Conservation (phyloP, 805 yeast genomes). For the Wickerhamiella azyma region DNA sequence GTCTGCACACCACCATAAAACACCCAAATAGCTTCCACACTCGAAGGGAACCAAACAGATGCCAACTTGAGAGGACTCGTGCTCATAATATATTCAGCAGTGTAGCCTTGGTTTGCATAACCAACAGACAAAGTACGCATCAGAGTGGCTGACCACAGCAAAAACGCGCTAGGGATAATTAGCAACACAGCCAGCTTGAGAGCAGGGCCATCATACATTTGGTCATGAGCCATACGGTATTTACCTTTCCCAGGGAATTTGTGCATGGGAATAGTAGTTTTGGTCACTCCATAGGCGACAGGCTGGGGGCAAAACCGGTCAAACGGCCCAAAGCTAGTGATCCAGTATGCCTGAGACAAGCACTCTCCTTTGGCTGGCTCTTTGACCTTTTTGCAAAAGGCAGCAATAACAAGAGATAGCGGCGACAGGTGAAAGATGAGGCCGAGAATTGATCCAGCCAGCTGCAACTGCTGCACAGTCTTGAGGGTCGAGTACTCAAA, state of each 20-base stretch:
- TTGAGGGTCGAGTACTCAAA: not conserved
- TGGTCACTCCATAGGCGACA: not conserved
- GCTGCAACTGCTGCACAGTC: not conserved
- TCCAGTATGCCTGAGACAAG: conserved; percentile 1
- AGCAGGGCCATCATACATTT: not conserved
- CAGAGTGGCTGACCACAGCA: not conserved
- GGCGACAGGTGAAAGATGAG: conserved; percentile 1
- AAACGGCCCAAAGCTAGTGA: not conserved
- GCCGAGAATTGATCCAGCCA: not conserved
- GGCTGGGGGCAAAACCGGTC: not conserved
- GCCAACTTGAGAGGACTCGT: not conserved
- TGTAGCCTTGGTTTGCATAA: not conserved
- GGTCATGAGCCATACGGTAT: not conserved
- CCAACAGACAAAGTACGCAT: not conserved
- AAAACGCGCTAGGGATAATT: not conserved
- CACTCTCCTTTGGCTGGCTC: not conserved
- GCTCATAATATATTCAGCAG: not conserved
- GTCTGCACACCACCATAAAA: conserved; percentile 2
- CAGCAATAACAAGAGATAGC: not conserved
- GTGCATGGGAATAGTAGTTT: not conserved
- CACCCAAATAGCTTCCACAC: not conserved
- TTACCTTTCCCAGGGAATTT: not conserved
- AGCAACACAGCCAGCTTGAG: not conserved
- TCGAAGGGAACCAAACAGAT: not conserved
- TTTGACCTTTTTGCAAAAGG: not conserved